These are phyloP conservation scores for Gillenia trifoliata DNA, from an alignment of 306 rosid species.

Conservation along the genomic window DNA sequence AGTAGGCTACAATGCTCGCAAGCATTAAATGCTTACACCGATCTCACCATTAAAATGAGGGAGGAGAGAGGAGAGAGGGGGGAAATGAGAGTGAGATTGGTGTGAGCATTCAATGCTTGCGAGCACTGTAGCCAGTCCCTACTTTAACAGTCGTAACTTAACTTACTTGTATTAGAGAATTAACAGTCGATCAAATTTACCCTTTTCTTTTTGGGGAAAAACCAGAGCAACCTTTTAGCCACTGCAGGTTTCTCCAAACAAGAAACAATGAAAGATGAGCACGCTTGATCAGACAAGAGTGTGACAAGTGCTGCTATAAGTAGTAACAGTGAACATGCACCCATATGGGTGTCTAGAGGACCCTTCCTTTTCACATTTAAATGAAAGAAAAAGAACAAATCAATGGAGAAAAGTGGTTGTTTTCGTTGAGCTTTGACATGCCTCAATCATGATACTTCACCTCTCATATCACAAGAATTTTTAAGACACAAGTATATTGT, in stretches of 20 bases:
- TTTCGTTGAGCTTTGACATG: neutral
- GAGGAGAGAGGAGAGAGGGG: too few species aligned
- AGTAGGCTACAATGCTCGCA: too few species aligned
- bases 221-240: neutral
- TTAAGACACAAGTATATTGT: neutral
- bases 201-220: neutral
- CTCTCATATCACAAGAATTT: neutral
- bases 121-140: too few species aligned
- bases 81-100: too few species aligned
- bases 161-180: neutral
- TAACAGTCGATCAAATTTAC: neutral
- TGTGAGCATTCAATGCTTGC: too few species aligned
- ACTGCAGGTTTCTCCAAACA: neutral
- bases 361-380: conserved; percentile 9
- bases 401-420: conserved; percentile 10
- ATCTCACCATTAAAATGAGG: too few species aligned
- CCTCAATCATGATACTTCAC: conserved; percentile 21
- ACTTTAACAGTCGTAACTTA: too few species aligned
- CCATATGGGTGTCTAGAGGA: conserved; percentile 39
- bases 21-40: too few species aligned
- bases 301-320: conserved; percentile 26
- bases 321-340: conserved; percentile 21
- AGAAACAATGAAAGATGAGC: neutral
- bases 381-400: conserved; percentile 31
- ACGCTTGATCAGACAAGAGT: conserved; percentile 2